phyloP scores from a whole-genome alignment of 139 green algal genomes.

The Asterochloris erici region DNA sequence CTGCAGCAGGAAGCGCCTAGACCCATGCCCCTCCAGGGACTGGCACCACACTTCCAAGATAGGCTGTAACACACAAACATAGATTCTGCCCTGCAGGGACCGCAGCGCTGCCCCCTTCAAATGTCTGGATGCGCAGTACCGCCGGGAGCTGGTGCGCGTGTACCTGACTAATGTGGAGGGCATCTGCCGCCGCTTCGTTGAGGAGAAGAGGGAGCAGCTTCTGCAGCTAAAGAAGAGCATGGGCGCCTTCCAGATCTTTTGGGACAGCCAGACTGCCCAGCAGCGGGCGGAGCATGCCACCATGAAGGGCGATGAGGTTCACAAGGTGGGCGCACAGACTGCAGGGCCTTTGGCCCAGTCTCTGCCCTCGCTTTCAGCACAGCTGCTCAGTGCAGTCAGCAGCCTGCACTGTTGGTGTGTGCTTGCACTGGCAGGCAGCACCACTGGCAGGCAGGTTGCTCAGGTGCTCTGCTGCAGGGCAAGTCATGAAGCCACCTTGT shows the following conservation, averaged over 20 bases:
- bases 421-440: too few relatives aligned
- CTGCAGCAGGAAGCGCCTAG: too few relatives aligned
- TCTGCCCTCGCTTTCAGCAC: too few relatives aligned
- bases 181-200: conserved; percentile 89
- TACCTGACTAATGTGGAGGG: conserved; percentile 98
- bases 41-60: too few relatives aligned
- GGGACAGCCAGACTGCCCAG: conserved; percentile 43
- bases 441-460: too few relatives aligned
- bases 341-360: too few relatives aligned
- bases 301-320: conserved; percentile 62
- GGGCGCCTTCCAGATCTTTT: conserved; percentile 66
- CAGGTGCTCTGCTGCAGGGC: too few relatives aligned
- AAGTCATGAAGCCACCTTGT: too few relatives aligned
- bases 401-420: too few relatives aligned
- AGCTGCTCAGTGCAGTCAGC: too few relatives aligned
- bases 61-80: too few relatives aligned
- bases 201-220: conserved; percentile 82
- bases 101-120: conserved; percentile 76
- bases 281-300: conserved; percentile 48
- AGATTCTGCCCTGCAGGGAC: conserved; percentile 49
- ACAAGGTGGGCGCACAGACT: conserved; percentile 59
- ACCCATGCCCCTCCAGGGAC: too few relatives aligned
- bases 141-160: conserved; percentile 94
- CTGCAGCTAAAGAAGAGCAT: conserved; percentile 52
- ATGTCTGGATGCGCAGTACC: conserved; percentile 94